Evolutionary conservation across 495 filamentous ascomycete species (phyloP).

Genomic region (Haplographium delicatum): DNA sequence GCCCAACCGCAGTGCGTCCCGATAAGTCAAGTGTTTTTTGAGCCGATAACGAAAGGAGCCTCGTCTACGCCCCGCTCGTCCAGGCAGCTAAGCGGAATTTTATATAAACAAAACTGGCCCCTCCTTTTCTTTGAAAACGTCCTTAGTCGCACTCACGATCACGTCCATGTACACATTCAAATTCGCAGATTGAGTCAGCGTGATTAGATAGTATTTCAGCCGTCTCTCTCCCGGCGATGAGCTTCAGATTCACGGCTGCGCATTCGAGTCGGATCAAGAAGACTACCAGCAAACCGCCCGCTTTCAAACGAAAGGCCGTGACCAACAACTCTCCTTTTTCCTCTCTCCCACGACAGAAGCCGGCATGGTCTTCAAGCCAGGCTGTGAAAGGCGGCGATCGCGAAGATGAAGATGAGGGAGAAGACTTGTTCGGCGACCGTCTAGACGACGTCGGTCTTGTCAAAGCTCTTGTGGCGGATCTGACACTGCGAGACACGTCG

Average conservation of each 20-base stretch:
- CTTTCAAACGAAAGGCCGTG: constrained; percentile 30
- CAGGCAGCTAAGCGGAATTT: too few relatives aligned
- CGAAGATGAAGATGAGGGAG: constrained; percentile 31
- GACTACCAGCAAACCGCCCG: constrained; percentile 26
- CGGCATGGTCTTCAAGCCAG: constrained; percentile 29
- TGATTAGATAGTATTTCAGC: too few relatives aligned
- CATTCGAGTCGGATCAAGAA: constrained; percentile 39
- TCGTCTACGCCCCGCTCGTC: too few relatives aligned
- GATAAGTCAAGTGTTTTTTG: too few relatives aligned
- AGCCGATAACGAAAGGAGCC: too few relatives aligned
- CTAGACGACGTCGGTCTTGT: constrained; percentile 53
- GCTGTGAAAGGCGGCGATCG: constrained; percentile 24
- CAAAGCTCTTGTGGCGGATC: constrained; percentile 43
- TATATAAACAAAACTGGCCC: too few relatives aligned
- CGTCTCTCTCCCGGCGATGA: too few relatives aligned
- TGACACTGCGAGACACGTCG: constrained; percentile 55
- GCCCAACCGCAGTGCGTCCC: too few relatives aligned
- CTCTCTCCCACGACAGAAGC: constrained; percentile 52
- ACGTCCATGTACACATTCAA: too few relatives aligned
- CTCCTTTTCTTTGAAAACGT: too few relatives aligned
- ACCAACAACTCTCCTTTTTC: constrained; percentile 47
- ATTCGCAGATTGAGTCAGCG: too few relatives aligned
- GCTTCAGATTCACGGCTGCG: constrained; percentile 22
- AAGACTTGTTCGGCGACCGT: constrained; percentile 42
- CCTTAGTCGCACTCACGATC: too few relatives aligned